Base-by-base conservation (phyloP, 805 yeast genomes). In the Saturnispora zaruensis region DNA sequence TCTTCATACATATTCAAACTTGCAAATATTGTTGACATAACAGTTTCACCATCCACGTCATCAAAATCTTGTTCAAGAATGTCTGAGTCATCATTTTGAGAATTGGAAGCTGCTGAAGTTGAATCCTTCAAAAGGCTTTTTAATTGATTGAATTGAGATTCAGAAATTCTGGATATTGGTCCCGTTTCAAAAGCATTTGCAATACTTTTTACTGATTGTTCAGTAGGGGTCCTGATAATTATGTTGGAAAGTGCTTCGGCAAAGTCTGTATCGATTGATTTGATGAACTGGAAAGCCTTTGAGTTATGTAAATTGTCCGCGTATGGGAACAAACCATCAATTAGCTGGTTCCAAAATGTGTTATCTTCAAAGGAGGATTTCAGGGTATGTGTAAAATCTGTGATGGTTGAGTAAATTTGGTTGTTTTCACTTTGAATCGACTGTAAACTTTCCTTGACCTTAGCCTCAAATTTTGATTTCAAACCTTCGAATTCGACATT, bases 1-100 rank as follows among this genome's bases (percentile, higher is more conserved):
- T 54, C 45, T 20, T 56, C 56, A 32, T 57, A 61, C 28, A 49
- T 37, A 44, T 58, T 57, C 49, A 61, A 56, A 36, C 60, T 51
- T 18, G 59, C 59, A 38, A 61, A 59, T 9, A 61, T 52, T 4
- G 57, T 48, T 36, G 51, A 54, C 23, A 54, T 44, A 13, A 54
- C 55, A 11, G 52, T 45, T 32, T 41, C 37, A 21, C 55, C 59
- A 33, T 49, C 57, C 21, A 23, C 45, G 11, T 45, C 51, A 21
- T 26, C 49, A 34, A 32, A 18, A 13, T 34, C 44, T 26, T 28
- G 32, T 11, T 30, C 49, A 7, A 14, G 14, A 4, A 16, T 11
- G 6, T 30, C 30, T 7, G 32, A 1, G 23, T 16, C 8, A 42
- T 47, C 25, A 18, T 34, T 16, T 28, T 26, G 5, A 6, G 16